A percentile compares a stretch with the other conserved stretches of the same genome.
Evolutionary conservation across 106 monocot genomes (phyloP).

Genomic region (Alisma plantagoaquatica): DNA sequence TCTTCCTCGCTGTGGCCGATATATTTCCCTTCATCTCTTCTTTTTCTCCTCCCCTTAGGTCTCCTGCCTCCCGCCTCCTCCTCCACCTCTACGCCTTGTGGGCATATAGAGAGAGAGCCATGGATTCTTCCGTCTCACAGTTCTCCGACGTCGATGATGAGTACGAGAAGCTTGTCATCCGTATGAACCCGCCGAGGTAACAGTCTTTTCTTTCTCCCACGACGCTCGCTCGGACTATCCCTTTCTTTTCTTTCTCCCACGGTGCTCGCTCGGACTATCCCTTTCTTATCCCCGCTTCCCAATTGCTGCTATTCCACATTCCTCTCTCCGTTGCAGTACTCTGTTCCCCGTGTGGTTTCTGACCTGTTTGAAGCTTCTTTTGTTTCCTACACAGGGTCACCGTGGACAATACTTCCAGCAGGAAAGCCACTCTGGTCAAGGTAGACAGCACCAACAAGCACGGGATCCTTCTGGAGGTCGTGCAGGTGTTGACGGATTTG

Average conservation of each 20-base stretch:
- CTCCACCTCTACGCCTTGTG: too few relatives aligned
- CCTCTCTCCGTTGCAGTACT: too few relatives aligned
- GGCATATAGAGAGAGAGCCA: too few relatives aligned
- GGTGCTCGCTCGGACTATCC: not conserved
- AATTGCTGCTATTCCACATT: too few relatives aligned
- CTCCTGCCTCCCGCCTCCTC: too few relatives aligned
- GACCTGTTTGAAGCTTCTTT: too few relatives aligned
- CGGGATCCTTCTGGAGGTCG: conserved; percentile 84
- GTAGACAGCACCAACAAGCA: conserved; percentile 87
- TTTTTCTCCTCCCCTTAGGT: too few relatives aligned
- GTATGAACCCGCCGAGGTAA: conserved; percentile 85
- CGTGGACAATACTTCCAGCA: conserved; percentile 74
- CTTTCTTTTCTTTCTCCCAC: not conserved
- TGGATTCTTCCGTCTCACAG: conserved; percentile 39
- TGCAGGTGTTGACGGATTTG: conserved; percentile 79
- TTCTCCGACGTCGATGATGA: conserved; percentile 55
- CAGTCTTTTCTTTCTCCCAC: not conserved
- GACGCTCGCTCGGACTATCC: not conserved
- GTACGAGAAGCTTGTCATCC: conserved; percentile 72
- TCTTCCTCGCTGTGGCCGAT: too few relatives aligned
- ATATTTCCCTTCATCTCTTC: too few relatives aligned
- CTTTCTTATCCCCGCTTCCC: not conserved
- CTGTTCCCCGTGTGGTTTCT: too few relatives aligned
- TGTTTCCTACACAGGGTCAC: conserved; percentile 51
- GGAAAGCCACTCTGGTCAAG: conserved; percentile 67